Base-by-base conservation (phyloP, 441 rosid genomes). In the Pelargonium fulgidum region DNA sequence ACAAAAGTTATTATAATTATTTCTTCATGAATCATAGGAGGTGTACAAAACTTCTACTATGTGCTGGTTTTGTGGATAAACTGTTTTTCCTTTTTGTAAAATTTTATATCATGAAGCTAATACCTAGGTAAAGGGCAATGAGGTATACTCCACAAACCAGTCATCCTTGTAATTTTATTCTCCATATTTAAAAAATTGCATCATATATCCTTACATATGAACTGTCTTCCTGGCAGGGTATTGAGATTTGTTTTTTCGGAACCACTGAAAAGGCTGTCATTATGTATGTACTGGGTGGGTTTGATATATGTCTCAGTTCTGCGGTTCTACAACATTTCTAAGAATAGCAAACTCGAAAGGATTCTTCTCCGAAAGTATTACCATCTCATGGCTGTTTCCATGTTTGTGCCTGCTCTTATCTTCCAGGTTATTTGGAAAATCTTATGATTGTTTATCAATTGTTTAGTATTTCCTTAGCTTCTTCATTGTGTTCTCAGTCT, bases 321-420 rank as follows among this genome's bases (percentile, higher is more conserved):
- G 72, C 77, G 87, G 71, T 92, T 92, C 67, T 92, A 92, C 85
- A 77, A 81, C 77, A 90, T 94, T 68, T 94, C 98, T 14, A 89
- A 88, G 82, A 82, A 84, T 76, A 90, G 98, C 79, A 92, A 83
- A 79, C 82, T 86, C 54, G 97, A 92, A 84, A 85, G 99, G 84
- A 94, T 92, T 82, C 95, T 94, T 82, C 99, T 94, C 52, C 86
- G 96, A 64, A 94, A 92, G 69, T 94, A 94, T 73, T 92, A 90
- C 79, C 99, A 94, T 82, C 87, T 94, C 79, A 81, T 90, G 91
- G 99, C 99, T 68, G 99, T 94, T 76, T 75, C 85, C 73, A 87
- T 94, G 96, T 94, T 94, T 83, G 79, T 91, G 65, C 98, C 98
- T 0, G 98, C 99, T 75, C 92, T 90, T 73, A 83, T 94, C 70